Conservation (phyloP, 257 asterid species). For the Ilex aquifolium region DNA sequence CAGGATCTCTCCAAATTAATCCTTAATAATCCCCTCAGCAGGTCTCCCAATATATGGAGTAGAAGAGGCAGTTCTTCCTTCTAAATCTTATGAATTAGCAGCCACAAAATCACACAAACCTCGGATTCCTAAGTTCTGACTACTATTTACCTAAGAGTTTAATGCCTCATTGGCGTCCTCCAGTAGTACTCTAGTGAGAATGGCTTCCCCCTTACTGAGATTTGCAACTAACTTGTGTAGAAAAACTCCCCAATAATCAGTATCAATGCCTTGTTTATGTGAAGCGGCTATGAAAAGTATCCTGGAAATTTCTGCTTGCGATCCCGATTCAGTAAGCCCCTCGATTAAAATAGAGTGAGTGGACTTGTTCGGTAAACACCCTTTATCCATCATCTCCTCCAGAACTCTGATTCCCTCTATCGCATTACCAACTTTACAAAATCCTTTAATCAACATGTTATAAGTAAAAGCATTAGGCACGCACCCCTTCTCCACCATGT, state of each 20-base stretch:
- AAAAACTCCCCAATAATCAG: slow-evolving; percentile 36
- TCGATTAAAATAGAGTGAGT: slow-evolving; percentile 56
- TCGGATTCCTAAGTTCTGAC: no score
- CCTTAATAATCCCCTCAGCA: no score
- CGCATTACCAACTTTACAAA: slow-evolving; percentile 61
- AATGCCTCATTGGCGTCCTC: slow-evolving; percentile 3
- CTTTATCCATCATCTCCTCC: slow-evolving; percentile 76
- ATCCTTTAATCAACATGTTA: slow-evolving; percentile 63
- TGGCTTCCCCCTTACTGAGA: slow-evolving; percentile 1
- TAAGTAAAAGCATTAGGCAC: slow-evolving; percentile 77
- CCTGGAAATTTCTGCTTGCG: slow-evolving; percentile 31
- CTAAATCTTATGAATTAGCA: not conserved
- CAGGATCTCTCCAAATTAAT: no score
- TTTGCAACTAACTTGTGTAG: slow-evolving; percentile 25
- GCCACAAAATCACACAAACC: no score
- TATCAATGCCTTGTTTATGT: slow-evolving; percentile 23
- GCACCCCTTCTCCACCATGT: slow-evolving; percentile 74
- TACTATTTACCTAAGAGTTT: not conserved
- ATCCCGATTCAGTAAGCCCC: slow-evolving; percentile 43
- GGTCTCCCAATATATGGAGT: no score
- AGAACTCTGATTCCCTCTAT: slow-evolving; percentile 59
- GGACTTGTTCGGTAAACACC: slow-evolving; percentile 48
- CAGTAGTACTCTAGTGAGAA: slow-evolving; percentile 22
- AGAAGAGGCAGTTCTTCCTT: not conserved
- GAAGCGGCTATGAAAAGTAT: slow-evolving; percentile 47